phyloP scores from a whole-genome alignment of 2,329 filamentous ascomycete species.

The Exophiala dermatitidis region DNA sequence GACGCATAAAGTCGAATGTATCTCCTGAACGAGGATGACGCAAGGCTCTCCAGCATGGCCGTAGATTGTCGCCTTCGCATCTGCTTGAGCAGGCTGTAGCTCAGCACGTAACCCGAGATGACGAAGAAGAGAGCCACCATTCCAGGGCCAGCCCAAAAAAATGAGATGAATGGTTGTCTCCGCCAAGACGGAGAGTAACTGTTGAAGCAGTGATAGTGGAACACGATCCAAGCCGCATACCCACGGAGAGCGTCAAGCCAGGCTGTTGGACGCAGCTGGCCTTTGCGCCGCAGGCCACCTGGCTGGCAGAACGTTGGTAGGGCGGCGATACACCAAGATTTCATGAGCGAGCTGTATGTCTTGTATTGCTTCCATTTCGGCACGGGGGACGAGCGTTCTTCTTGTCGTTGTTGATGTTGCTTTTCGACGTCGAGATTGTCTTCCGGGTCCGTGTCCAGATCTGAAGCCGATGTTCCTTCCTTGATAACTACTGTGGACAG shows the following conservation, averaged over 20 bases:
- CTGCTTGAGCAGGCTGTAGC: constrained; percentile 44
- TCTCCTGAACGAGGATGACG: constrained; percentile 27
- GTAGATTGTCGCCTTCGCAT: constrained; percentile 2
- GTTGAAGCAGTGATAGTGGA: background rate
- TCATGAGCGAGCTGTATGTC: constrained; percentile 1
- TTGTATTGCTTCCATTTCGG: constrained; percentile 5
- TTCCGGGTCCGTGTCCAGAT: background rate
- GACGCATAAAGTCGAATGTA: constrained; percentile 30
- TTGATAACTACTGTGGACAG: background rate
- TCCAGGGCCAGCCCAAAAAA: constrained; percentile 37
- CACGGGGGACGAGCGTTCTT: background rate
- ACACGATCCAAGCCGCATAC: constrained; percentile 4
- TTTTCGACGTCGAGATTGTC: background rate
- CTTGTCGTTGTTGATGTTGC: background rate
- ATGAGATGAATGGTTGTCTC: constrained; percentile 32
- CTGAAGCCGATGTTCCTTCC: background rate
- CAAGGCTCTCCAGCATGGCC: background rate
- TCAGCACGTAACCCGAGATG: constrained; percentile 52
- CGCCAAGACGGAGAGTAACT: background rate
- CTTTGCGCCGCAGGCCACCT: background rate
- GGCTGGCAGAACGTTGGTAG: constrained; percentile 7
- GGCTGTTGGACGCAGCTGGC: constrained; percentile 2
- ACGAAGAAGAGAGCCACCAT: constrained; percentile 44
- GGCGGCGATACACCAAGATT: background rate
- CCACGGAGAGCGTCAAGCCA: constrained; percentile 10